These are phyloP conservation scores for Inga leiocalycina DNA, from an alignment of 306 rosid species.

Conservation along the genomic window DNA sequence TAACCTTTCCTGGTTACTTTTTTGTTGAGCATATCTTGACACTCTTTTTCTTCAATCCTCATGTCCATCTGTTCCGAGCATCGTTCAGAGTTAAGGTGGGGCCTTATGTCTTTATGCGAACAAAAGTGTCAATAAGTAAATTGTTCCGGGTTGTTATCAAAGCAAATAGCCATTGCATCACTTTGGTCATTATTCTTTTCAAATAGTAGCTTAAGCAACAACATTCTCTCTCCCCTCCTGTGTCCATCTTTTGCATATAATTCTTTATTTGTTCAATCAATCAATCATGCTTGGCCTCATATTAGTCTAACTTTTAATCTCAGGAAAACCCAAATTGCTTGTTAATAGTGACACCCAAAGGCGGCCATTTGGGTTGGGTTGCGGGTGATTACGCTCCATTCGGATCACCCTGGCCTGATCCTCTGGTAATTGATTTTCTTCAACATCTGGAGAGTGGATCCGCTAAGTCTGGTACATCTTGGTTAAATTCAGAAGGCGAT, in stretches of 20 bases:
- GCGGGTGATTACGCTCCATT: slow-evolving; percentile 84
- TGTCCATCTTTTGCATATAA: not conserved
- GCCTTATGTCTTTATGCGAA: not conserved
- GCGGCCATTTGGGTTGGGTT: slow-evolving; percentile 97
- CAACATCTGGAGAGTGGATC: slow-evolving; percentile 61
- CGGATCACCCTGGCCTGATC: slow-evolving; percentile 94
- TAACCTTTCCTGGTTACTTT: not conserved
- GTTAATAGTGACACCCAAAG: slow-evolving; percentile 87
- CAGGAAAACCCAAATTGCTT: slow-evolving; percentile 88
- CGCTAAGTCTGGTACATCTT: slow-evolving; percentile 27
- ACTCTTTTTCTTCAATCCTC: slow-evolving; percentile 3
- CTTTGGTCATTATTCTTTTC: not conserved
- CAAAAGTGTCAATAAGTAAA: not conserved
- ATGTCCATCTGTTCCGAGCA: not conserved
- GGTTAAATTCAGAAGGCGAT: slow-evolving; percentile 13
- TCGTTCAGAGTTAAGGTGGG: not conserved
- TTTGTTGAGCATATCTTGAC: not conserved
- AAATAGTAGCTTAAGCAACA: slow-evolving; percentile 6
- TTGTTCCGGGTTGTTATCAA: not conserved
- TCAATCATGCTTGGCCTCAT: not conserved
- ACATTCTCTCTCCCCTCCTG: not conserved
- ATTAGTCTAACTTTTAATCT: slow-evolving; percentile 27
- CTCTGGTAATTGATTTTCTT: slow-evolving; percentile 77
- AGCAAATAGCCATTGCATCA: not conserved
- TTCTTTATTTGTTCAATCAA: not conserved